These are phyloP conservation scores for Candida sp. DNA, from an alignment of 1,139 yeast species.

Conservation along the genomic window DNA sequence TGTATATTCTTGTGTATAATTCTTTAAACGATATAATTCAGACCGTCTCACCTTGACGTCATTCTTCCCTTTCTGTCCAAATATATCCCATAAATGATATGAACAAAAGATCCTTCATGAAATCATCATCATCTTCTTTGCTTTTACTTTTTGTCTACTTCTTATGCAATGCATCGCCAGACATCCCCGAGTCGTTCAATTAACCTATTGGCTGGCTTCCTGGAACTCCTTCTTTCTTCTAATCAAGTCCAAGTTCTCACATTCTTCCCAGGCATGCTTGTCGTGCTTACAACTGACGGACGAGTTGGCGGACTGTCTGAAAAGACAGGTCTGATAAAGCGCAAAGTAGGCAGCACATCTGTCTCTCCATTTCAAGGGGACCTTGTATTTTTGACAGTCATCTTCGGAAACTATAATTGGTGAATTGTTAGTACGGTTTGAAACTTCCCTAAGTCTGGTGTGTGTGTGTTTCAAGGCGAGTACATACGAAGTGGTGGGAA, in stretches of 20 bases:
- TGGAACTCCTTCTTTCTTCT: conserved; percentile 80
- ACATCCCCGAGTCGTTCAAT: not conserved
- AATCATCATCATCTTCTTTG: not conserved
- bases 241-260: conserved; percentile 82
- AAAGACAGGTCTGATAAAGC: conserved; percentile 50
- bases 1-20: not conserved
- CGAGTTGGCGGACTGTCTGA: conserved; percentile 50
- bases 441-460: not conserved
- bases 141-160: not conserved
- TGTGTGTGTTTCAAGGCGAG: not conserved
- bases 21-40: not conserved
- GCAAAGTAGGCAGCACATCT: conserved; percentile 85
- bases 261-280: conserved; percentile 86
- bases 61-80: not conserved
- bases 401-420: conserved; percentile 66
- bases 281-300: conserved; percentile 71
- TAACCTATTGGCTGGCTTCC: conserved; percentile 24
- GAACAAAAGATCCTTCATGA: no score
- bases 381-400: conserved; percentile 81
- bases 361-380: conserved; percentile 85
- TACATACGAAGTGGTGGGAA: conserved; percentile 58
- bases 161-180: not conserved
- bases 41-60: not conserved
- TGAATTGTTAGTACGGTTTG: not conserved
- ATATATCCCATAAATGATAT: not conserved